Evolutionary conservation across 306 rosid species (phyloP).

Genomic region (Ormosia emarginata): DNA sequence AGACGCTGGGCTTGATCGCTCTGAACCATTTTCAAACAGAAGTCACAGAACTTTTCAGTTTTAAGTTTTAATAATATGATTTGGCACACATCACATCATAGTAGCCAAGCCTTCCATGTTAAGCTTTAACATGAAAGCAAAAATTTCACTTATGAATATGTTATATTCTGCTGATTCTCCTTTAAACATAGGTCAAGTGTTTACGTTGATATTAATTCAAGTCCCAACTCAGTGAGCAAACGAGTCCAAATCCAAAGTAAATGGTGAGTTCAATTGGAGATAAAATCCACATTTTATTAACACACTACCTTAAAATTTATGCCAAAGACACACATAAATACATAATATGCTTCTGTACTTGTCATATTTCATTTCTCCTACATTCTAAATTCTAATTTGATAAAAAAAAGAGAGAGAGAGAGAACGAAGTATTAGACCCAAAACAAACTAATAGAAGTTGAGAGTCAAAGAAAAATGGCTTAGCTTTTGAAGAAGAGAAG

Average conservation of each 20-base stretch:
- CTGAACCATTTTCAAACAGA: no score
- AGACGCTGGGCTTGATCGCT: no score
- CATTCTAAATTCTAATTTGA: neutral
- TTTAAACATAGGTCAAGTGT: neutral
- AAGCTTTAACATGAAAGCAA: neutral
- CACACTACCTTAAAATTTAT: neutral
- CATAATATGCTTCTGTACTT: no score
- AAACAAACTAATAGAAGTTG: neutral
- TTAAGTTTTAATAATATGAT: no score
- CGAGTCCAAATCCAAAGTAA: no score
- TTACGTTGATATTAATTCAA: conserved; percentile 20
- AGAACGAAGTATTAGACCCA: no score
- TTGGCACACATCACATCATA: no score
- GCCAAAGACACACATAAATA: neutral
- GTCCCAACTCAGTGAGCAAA: no score
- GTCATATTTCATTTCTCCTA: neutral
- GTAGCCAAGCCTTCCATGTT: no score
- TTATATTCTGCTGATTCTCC: conserved; percentile 10
- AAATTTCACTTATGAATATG: neutral
- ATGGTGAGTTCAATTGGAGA: neutral
- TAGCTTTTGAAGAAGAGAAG: conserved; percentile 51
- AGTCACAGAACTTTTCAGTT: no score
- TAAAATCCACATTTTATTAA: neutral
- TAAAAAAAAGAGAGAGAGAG: neutral
- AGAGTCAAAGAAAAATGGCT: conserved; percentile 33